phyloP scores from a whole-genome alignment of 2,329 filamentous ascomycete genomes.

The Xylariaceae sp. region DNA sequence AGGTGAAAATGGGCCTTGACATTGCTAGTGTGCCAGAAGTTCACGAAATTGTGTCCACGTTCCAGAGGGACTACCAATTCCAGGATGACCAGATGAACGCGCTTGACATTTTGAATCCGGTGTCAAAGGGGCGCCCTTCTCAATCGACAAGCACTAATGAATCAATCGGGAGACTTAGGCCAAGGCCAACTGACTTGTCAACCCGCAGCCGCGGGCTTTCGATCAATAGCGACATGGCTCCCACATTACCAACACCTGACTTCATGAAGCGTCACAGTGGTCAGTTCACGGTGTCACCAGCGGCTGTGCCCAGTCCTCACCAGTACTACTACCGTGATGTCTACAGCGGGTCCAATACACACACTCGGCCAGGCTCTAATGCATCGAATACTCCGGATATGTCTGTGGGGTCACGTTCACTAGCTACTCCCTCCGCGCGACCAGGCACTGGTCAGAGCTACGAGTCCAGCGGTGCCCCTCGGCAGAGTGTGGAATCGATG shows the following conservation, averaged over 20 bases:
- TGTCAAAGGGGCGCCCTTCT: slow-evolving; percentile 53
- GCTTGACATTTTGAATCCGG: slow-evolving; percentile 76
- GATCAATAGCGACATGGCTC: slow-evolving; percentile 58
- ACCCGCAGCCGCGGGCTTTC: slow-evolving; percentile 57
- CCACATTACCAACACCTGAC: slow-evolving; percentile 61
- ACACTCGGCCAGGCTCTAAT: slow-evolving; percentile 51
- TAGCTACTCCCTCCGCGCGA: slow-evolving; percentile 42
- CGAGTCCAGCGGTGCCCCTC: slow-evolving; percentile 46
- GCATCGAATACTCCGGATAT: slow-evolving; percentile 54
- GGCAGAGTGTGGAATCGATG: slow-evolving; percentile 49
- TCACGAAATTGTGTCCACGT: slow-evolving; percentile 70
- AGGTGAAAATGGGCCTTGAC: slow-evolving; percentile 70
- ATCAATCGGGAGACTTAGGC: slow-evolving; percentile 43
- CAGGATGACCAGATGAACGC: slow-evolving; percentile 67
- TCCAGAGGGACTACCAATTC: slow-evolving; percentile 73
- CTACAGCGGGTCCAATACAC: slow-evolving; percentile 38
- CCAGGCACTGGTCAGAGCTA: slow-evolving; percentile 59
- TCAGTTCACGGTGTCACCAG: slow-evolving; percentile 59
- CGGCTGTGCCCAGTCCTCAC: slow-evolving; percentile 44
- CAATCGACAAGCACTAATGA: slow-evolving; percentile 55
- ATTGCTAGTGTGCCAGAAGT: slow-evolving; percentile 63
- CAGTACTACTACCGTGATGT: slow-evolving; percentile 55
- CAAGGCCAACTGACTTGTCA: slow-evolving; percentile 44
- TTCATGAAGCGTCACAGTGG: slow-evolving; percentile 63
- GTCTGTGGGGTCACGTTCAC: slow-evolving; percentile 43